Percentiles rank a stretch among this genome's conserved stretches.
phyloP scores from a whole-genome alignment of 768 basidiomycete genomes.

The Epithele typhae region DNA sequence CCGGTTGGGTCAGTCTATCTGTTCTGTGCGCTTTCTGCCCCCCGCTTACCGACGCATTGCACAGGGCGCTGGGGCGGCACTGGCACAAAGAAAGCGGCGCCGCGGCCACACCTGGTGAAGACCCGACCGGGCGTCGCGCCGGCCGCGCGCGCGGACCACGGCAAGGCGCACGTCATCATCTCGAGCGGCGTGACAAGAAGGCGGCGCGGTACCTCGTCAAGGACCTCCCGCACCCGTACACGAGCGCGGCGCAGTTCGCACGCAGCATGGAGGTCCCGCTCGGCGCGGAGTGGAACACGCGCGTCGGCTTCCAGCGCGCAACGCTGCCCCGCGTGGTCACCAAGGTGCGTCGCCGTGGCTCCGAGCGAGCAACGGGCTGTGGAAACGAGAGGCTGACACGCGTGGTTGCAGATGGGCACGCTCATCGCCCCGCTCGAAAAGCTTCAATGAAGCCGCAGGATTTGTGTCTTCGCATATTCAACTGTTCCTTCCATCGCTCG shows the following conservation, averaged over 20 bases:
- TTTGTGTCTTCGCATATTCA: too few relatives aligned
- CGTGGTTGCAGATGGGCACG: conserved; percentile 51
- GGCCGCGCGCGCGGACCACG: conserved; percentile 73
- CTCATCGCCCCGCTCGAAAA: conserved; percentile 70
- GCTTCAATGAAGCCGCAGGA: conserved; percentile 27
- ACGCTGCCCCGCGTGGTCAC: conserved; percentile 84
- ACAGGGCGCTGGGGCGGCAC: conserved; percentile 89
- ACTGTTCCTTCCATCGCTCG: too few relatives aligned
- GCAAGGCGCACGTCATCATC: conserved; percentile 87
- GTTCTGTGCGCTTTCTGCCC: conserved; percentile 1
- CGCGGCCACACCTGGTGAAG: conserved; percentile 73
- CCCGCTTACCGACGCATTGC: not conserved
- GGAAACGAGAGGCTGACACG: not conserved
- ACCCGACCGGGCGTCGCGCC: conserved; percentile 81
- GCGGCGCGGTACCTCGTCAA: conserved; percentile 84
- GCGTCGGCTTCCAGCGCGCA: conserved; percentile 76
- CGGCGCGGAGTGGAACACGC: conserved; percentile 92
- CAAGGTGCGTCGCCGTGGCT: conserved; percentile 50
- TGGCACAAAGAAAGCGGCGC: conserved; percentile 55
- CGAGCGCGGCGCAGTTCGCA: conserved; percentile 90
- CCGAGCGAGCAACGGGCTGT: not conserved
- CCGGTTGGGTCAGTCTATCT: conserved; percentile 84
- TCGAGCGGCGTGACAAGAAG: conserved; percentile 94
- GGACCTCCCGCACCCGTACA: conserved; percentile 94
- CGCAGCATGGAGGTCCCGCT: conserved; percentile 75